Conservation (phyloP, 2,329 filamentous ascomycete species). For the Monosporascus sp. region DNA sequence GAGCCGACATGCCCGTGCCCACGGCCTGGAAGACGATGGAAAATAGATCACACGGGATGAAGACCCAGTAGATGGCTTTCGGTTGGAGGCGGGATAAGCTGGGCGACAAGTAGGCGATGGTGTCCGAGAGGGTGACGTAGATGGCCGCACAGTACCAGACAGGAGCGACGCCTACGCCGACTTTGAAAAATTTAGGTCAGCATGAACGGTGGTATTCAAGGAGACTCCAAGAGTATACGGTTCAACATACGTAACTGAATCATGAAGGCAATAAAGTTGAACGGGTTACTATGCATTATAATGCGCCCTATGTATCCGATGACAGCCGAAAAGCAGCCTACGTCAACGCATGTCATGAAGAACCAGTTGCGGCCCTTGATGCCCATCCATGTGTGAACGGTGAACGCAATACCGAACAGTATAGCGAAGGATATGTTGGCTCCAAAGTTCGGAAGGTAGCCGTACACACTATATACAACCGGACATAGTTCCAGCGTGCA, state of each 20-base stretch:
- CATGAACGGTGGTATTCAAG: too few relatives aligned
- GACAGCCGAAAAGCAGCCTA: slow-evolving; percentile 53
- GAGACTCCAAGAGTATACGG: neutral
- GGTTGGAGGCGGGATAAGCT: slow-evolving; percentile 20
- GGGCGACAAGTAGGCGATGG: slow-evolving; percentile 28
- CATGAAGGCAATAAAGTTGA: slow-evolving; percentile 54
- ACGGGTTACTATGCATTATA: slow-evolving; percentile 52
- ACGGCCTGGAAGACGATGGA: slow-evolving; percentile 40
- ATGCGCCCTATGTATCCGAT: slow-evolving; percentile 59
- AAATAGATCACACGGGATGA: slow-evolving; percentile 37
- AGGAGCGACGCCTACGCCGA: slow-evolving; percentile 52
- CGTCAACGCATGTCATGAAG: slow-evolving; percentile 47
- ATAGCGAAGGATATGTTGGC: slow-evolving; percentile 38
- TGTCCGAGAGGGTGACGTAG: slow-evolving; percentile 49
- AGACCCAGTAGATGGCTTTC: slow-evolving; percentile 22
- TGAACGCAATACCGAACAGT: slow-evolving; percentile 42
- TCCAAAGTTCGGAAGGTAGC: slow-evolving; percentile 40
- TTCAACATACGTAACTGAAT: slow-evolving; percentile 53
- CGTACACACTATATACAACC: slow-evolving; percentile 39
- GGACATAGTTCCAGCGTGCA: slow-evolving; percentile 45
- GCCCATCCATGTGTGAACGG: slow-evolving; percentile 40
- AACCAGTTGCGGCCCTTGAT: slow-evolving; percentile 41
- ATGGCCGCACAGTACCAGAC: slow-evolving; percentile 59
- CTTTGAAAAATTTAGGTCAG: slow-evolving; percentile 21
- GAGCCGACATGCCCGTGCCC: slow-evolving; percentile 36